Percentiles rank a stretch among this genome's conserved stretches.
These are phyloP conservation scores for Fusarium sp. DNA, from an alignment of 2,329 filamentous ascomycete species.

Conservation along the genomic window DNA sequence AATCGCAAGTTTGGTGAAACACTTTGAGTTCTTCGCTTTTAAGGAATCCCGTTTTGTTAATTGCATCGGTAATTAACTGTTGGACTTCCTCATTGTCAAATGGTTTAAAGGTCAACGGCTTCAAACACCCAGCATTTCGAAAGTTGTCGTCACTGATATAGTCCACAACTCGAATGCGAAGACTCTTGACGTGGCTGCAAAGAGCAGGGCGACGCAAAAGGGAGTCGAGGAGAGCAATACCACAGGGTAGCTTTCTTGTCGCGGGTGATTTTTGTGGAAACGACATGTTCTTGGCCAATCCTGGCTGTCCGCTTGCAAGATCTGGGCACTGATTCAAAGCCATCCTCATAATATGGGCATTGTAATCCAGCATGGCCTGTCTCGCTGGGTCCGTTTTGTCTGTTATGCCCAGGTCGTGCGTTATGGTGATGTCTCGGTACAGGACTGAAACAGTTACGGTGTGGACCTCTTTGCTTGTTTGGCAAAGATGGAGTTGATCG, in stretches of 20 bases:
- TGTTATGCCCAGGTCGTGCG: background rate
- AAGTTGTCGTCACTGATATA: background rate
- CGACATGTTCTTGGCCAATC: background rate
- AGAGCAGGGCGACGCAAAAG: background rate
- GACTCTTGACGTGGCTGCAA: background rate
- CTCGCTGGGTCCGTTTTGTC: too few relatives aligned
- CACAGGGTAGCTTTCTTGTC: background rate
- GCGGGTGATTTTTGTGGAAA: background rate
- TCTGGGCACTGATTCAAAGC: too few relatives aligned
- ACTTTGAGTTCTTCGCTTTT: background rate
- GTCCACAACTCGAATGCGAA: background rate
- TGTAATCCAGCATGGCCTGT: too few relatives aligned
- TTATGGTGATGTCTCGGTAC: conserved; percentile 7
- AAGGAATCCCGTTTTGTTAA: background rate
- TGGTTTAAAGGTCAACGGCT: background rate
- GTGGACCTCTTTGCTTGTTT: conserved; percentile 12
- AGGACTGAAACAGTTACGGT: background rate
- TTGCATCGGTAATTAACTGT: rapidly evolving
- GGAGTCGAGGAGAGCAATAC: background rate
- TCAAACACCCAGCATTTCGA: background rate
- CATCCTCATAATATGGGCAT: too few relatives aligned
- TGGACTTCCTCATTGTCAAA: background rate
- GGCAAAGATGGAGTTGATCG: conserved; percentile 16
- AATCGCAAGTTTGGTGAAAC: rapidly evolving
- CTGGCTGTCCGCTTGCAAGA: too few relatives aligned